Percentiles rank a stretch among this genome's conserved stretches.
Evolutionary conservation across 2,329 filamentous ascomycete genomes (phyloP).

Genomic region (Paraphaeosphaeria minitans): DNA sequence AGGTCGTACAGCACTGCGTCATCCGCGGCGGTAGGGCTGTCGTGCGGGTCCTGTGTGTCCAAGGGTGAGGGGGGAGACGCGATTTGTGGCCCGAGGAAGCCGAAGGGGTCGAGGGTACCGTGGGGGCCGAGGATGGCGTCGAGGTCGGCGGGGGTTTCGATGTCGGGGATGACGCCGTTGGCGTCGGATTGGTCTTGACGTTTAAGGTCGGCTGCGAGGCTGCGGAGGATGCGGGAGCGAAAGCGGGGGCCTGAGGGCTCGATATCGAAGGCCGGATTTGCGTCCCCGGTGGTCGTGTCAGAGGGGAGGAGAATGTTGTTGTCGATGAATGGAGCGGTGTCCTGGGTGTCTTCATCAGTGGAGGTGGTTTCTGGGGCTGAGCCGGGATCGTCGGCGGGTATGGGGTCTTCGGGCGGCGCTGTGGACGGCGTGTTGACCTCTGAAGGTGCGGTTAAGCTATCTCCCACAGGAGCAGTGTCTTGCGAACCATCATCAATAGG

Average conservation of each 20-base stretch:
- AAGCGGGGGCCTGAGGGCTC: background rate
- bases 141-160: background rate
- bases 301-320: no score
- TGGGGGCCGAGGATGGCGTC: constrained; percentile 9
- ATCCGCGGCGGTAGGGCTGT: background rate
- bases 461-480: no score
- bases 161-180: constrained; percentile 5
- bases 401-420: background rate
- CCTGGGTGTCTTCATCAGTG: background rate
- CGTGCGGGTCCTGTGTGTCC: background rate
- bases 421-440: no score
- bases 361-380: background rate
- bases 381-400: background rate
- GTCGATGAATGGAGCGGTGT: no score
- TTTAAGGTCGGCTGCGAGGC: background rate
- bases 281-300: background rate
- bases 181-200: background rate
- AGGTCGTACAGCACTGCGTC: background rate
- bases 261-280: background rate
- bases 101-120: constrained; percentile 9
- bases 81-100: background rate
- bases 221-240: constrained; percentile 3
- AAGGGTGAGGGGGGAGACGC: background rate
- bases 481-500: background rate
- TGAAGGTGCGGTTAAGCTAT: no score